Conservation (phyloP, 768 basidiomycete species). For the Mycena indigotica region DNA sequence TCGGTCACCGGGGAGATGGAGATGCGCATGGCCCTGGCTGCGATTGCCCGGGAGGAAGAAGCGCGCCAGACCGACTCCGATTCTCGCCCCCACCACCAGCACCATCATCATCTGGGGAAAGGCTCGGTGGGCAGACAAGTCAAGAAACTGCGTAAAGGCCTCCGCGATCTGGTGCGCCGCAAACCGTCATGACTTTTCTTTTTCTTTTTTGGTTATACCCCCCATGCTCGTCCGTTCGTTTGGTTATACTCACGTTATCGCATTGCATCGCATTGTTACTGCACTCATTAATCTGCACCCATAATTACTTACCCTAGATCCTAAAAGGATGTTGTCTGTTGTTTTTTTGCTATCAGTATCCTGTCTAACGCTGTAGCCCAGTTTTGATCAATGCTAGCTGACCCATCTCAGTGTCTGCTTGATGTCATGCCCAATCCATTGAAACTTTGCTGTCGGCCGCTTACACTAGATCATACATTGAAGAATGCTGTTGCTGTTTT, state of each 20-base stretch:
- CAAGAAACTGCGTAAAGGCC: constrained; percentile 34
- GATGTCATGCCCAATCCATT: too few species aligned
- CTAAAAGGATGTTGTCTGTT: not conserved
- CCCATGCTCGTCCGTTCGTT: not conserved
- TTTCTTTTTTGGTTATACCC: not conserved
- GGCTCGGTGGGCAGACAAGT: constrained; percentile 23
- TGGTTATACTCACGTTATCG: not conserved
- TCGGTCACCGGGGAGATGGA: constrained; percentile 65
- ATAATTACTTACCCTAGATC: not conserved
- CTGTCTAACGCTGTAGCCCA: too few species aligned
- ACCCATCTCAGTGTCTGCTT: too few species aligned
- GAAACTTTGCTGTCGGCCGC: too few species aligned
- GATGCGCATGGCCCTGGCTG: constrained; percentile 56
- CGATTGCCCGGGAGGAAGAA: constrained; percentile 29
- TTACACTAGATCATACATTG: constrained; percentile 9
- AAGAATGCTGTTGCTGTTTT: not conserved
- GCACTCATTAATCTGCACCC: constrained; percentile 1
- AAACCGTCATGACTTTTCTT: not conserved
- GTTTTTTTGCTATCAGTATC: not conserved
- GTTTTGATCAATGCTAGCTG: too few species aligned
- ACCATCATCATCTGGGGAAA: constrained; percentile 22
- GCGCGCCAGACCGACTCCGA: constrained; percentile 18
- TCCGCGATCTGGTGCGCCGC: constrained; percentile 35
- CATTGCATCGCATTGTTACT: not conserved
- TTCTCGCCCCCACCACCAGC: constrained; percentile 28